Conservation (phyloP, 805 yeast species). For the Saturnispora kantuleensis region DNA sequence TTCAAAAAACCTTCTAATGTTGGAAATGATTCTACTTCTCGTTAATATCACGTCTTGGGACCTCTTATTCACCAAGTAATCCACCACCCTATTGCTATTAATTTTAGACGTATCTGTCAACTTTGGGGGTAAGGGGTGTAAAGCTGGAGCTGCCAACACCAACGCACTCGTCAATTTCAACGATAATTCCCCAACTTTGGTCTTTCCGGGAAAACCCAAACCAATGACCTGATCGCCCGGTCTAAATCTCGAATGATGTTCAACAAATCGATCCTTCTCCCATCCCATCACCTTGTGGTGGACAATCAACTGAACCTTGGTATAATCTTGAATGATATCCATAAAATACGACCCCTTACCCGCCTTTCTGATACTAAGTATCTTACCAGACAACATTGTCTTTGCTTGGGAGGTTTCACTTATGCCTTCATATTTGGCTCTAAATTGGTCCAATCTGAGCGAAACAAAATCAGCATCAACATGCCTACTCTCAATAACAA, state of each 20-base stretch:
- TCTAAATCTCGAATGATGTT: conserved; percentile 34
- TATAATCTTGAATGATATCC: conserved; percentile 55
- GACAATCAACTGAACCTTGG: conserved; percentile 52
- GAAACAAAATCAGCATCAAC: conserved; percentile 4
- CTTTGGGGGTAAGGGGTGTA: conserved; percentile 60
- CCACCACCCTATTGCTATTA: conserved; percentile 60
- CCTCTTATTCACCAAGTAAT: conserved; percentile 52
- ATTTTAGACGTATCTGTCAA: conserved; percentile 46
- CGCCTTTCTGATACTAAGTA: conserved; percentile 46
- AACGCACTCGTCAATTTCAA: conserved; percentile 46
- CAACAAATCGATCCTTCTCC: conserved; percentile 33
- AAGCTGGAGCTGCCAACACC: conserved; percentile 52
- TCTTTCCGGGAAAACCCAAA: conserved; percentile 61
- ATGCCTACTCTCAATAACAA: background rate
- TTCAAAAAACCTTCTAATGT: conserved; percentile 50
- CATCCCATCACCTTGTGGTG: conserved; percentile 39
- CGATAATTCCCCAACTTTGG: conserved; percentile 73
- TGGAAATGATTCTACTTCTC: conserved; percentile 44
- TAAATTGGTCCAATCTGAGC: conserved; percentile 33
- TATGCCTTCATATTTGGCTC: conserved; percentile 22
- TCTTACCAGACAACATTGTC: conserved; percentile 42
- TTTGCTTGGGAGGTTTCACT: background rate
- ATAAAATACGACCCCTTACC: conserved; percentile 63
- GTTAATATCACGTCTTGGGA: conserved; percentile 38
- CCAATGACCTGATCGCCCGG: conserved; percentile 67